Evolutionary conservation across 1,284 basidiomycete species (phyloP), one percentile per base, ranked within the genome.

Genomic region (Rhodotorula mucilaginosa): DNA sequence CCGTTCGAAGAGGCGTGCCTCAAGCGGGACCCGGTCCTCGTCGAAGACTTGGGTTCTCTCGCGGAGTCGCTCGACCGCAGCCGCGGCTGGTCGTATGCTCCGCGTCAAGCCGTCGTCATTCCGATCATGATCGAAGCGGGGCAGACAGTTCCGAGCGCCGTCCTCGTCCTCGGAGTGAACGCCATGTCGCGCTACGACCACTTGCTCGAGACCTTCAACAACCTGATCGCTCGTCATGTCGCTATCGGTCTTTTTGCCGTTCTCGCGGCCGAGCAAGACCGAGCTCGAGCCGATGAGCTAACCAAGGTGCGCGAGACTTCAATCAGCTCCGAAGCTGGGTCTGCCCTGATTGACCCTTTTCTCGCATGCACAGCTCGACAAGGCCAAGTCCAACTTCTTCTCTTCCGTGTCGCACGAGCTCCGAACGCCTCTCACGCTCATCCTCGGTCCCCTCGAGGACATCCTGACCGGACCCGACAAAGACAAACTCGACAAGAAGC

Each of bases 101-200:
- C 82, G 0, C 77, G 74, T 44, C 78, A 80, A 12, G 83, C 82
- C 0, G 77, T 83, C 18, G 79, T 83, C 5, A 78, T 83, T 5
- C 82, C 83, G 0, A 79, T 83, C 58, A 71, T 75, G 15, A 79
- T 78, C 61, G 81, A 81, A 54, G 74, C 78, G 5, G 80, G 79
- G 8, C 79, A 79, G n/a, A 78, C 73, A 3, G 59, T 81, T 0
- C 80, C 82, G 16, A 65, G 61, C 3, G 78, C 80, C 0, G 78
- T 83, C 1, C 68, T 83, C 15, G 79, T 84, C 26, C 71, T 84
- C 2, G 83, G 83, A 13, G 80, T 61, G 80, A 83, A 75, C 77
- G 80, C 71, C 73, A 79, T 15, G 82, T 44, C 47, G 31, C 61
- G 61, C 18, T 68, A 63, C 48, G 56, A 72, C 39, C 67, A 69